Conservation (phyloP, 1,139 yeast species). For the Magnusiomyces sp. region DNA sequence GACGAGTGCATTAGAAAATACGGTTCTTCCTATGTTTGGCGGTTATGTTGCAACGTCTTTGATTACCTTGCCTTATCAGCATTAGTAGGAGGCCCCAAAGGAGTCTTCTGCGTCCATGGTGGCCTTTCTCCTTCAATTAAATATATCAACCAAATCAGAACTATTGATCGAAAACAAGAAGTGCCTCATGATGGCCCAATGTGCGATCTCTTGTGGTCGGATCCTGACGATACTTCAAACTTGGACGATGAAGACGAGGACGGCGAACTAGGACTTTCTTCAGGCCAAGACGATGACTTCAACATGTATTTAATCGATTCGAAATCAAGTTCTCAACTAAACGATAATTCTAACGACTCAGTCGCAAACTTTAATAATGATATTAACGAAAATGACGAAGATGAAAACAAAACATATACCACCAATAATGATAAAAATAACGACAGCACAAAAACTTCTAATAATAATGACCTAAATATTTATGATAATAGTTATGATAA, state of each 20-base stretch:
- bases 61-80: conserved; percentile 92
- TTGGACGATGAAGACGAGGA: conserved; percentile 3
- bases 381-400: neutral
- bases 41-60: conserved; percentile 64
- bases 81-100: conserved; percentile 66
- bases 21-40: conserved; percentile 93
- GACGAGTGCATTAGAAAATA: conserved; percentile 94
- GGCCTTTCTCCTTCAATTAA: conserved; percentile 89
- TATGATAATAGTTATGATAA: neutral
- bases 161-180: conserved; percentile 82
- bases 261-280: conserved; percentile 5
- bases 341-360: conserved; percentile 3
- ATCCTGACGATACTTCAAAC: conserved; percentile 67
- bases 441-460: neutral
- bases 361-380: neutral
- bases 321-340: neutral
- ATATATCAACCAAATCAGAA: conserved; percentile 73
- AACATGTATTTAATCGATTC: neutral
- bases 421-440: neutral
- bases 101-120: conserved; percentile 90
- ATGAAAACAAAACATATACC: neutral
- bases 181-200: conserved; percentile 99
- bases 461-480: neutral
- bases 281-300: conserved; percentile 7
- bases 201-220: conserved; percentile 97